phyloP scores from a whole-genome alignment of 2,329 filamentous ascomycete species.

The Stenocarpella maydis region DNA sequence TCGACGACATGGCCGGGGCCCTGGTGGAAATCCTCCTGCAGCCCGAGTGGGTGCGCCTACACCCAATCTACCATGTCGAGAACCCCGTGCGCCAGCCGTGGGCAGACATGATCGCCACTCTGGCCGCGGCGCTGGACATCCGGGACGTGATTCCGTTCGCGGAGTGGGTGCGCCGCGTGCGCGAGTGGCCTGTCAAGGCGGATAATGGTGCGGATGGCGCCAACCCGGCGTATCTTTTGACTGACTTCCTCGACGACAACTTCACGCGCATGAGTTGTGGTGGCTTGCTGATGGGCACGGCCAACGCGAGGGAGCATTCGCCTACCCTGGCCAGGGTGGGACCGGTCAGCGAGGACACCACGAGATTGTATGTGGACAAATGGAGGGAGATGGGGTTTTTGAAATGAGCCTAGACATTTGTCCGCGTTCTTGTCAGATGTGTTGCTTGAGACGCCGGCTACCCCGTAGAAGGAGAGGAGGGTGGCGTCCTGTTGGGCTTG shows the following conservation, averaged over 20 bases:
- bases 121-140: conserved; percentile 37
- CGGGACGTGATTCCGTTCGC: conserved; percentile 39
- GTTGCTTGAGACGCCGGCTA: neutral
- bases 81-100: conserved; percentile 29
- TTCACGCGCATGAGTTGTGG: conserved; percentile 45
- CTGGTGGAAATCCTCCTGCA: conserved; percentile 40
- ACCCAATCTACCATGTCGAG: conserved; percentile 35
- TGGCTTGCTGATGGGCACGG: conserved; percentile 42
- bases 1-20: conserved; percentile 46
- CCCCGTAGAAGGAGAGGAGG: neutral
- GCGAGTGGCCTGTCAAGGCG: conserved; percentile 33
- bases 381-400: neutral
- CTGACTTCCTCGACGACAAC: conserved; percentile 44
- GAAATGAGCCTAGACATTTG: neutral
- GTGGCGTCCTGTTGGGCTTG: neutral
- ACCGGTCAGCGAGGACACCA: neutral
- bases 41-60: neutral
- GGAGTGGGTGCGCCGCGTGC: conserved; percentile 43
- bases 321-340: conserved; percentile 18
- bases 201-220: conserved; percentile 31
- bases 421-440: no score
- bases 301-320: conserved; percentile 40
- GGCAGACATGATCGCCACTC: neutral
- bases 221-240: conserved; percentile 40
- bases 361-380: neutral